Conservation (phyloP, 2,329 filamentous ascomycete species). For the Fusarium sp. region DNA sequence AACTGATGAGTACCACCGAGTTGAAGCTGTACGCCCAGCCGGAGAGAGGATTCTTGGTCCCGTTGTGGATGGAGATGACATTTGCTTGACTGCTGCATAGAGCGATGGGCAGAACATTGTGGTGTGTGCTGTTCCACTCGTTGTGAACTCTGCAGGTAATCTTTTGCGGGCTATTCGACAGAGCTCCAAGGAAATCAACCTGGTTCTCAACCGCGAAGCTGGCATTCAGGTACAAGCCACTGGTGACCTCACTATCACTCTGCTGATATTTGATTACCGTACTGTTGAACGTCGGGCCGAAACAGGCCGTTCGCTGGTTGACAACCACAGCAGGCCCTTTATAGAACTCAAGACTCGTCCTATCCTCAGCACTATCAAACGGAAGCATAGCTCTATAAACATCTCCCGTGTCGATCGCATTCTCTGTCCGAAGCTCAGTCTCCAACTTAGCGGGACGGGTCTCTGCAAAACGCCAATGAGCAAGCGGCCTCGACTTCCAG, state of each 20-base stretch:
- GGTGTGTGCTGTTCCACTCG: neutral
- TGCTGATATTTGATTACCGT: neutral
- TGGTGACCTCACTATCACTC: neutral
- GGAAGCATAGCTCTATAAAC: slow-evolving; percentile 11
- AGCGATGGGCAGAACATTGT: neutral
- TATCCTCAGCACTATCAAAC: neutral
- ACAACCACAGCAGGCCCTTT: slow-evolving; percentile 8
- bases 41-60: slow-evolving; percentile 7
- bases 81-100: neutral
- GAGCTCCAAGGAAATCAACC: neutral
- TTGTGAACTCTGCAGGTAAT: slow-evolving; percentile 2
- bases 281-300: neutral
- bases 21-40: slow-evolving; percentile 9
- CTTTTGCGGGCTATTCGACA: neutral
- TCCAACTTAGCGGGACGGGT: neutral
- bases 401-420: slow-evolving; percentile 8
- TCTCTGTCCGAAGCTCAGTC: neutral
- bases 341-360: slow-evolving; percentile 10
- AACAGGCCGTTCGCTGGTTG: slow-evolving; percentile 9
- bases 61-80: neutral
- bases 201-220: neutral
- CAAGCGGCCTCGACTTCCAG: slow-evolving; percentile 22
- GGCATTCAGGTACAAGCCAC: slow-evolving; percentile 7
- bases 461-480: slow-evolving; percentile 29
- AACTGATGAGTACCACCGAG: slow-evolving; percentile 5